A percentile compares a stretch with the other conserved stretches of the same genome.
These are phyloP conservation scores for Aspergillus fumigatus DNA, from an alignment of 2,329 filamentous ascomycete species.

Conservation along the genomic window DNA sequence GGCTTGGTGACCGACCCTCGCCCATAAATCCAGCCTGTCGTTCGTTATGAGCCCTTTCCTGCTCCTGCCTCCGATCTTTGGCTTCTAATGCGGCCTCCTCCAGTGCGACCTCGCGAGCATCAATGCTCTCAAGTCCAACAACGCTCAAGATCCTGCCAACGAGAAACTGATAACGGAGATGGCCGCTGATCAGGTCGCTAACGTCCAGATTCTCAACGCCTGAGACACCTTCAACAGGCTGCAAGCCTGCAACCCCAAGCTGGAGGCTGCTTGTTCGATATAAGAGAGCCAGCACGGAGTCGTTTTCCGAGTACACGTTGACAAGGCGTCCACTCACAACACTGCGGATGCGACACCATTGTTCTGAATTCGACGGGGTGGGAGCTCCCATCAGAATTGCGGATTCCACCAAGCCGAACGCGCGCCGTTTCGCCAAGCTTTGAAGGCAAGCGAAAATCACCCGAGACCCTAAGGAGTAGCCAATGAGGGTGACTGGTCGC, in stretches of 20 bases:
- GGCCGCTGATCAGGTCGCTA: constrained; percentile 61
- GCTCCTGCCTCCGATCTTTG: constrained; percentile 38
- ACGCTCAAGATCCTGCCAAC: constrained; percentile 62
- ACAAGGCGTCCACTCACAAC: constrained; percentile 78
- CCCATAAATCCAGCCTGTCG: constrained; percentile 23
- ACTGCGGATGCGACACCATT: constrained; percentile 72
- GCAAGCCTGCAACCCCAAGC: constrained; percentile 76
- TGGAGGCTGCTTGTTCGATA: constrained; percentile 82
- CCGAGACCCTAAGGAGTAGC: constrained; percentile 75
- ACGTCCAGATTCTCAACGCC: constrained; percentile 62
- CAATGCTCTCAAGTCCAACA: constrained; percentile 65
- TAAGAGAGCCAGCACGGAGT: constrained; percentile 80
- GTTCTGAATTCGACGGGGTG: constrained; percentile 63
- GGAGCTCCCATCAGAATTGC: constrained; percentile 80
- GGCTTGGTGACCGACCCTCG: constrained; percentile 9
- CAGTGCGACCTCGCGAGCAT: constrained; percentile 41
- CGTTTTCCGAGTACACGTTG: constrained; percentile 84
- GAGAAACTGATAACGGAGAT: constrained; percentile 66
- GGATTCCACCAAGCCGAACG: constrained; percentile 79
- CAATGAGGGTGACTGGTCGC: constrained; percentile 72
- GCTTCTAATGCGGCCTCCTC: constrained; percentile 39
- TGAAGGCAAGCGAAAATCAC: constrained; percentile 80
- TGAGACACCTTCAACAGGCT: constrained; percentile 56
- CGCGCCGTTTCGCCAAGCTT: constrained; percentile 68
- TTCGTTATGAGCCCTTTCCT: constrained; percentile 30